These are phyloP conservation scores for Cystobasidium onofrii DNA, from an alignment of 768 basidiomycete genomes.

Conservation along the genomic window DNA sequence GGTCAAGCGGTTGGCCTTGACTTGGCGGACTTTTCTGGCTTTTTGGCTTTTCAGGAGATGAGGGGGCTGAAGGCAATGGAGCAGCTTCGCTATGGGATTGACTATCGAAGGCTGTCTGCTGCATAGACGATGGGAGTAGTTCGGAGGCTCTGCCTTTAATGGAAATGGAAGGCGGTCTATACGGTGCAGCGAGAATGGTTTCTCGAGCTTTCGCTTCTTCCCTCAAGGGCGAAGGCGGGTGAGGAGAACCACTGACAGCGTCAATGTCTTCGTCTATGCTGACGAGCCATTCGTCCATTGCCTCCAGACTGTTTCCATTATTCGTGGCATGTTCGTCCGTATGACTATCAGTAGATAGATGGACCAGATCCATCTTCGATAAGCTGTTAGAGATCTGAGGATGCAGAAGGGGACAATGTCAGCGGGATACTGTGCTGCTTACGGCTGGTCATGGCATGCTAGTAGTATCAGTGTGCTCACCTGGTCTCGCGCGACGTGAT, in stretches of 20 bases:
- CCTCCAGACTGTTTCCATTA: background rate
- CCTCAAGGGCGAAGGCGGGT: background rate
- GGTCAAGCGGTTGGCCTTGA: background rate
- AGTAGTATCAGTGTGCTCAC: background rate
- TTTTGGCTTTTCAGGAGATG: too few species aligned
- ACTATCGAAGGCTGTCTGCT: too few species aligned
- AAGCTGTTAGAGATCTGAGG: background rate
- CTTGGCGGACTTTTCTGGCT: background rate
- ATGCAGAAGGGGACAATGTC: background rate
- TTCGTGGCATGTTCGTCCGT: background rate
- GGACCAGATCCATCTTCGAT: background rate
- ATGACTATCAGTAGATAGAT: background rate
- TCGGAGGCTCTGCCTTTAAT: constrained; percentile 5
- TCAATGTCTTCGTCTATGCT: background rate
- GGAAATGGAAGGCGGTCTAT: background rate
- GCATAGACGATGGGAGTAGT: too few species aligned
- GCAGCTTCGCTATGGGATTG: too few species aligned
- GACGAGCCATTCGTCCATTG: constrained; percentile 1
- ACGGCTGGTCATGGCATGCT: background rate
- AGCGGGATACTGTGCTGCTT: background rate
- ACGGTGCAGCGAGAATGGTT: background rate
- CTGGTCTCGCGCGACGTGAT: background rate
- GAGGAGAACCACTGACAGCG: background rate
- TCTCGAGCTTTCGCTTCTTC: background rate
- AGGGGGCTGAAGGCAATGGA: too few species aligned